These are phyloP conservation scores for Claviceps capensis DNA, from an alignment of 2,329 filamentous ascomycete species.

Conservation along the genomic window DNA sequence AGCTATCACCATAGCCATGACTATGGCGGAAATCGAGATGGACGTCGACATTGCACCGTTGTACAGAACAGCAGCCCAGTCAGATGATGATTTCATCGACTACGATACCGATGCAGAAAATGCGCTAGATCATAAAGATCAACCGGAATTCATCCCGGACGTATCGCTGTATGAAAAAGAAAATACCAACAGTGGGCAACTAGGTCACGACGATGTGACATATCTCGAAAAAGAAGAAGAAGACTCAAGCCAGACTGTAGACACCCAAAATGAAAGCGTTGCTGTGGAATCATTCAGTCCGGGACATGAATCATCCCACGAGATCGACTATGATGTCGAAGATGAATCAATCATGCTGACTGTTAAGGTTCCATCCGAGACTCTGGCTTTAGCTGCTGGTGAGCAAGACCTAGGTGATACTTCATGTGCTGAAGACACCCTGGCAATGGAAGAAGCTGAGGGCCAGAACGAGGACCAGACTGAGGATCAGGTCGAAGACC, in stretches of 20 bases:
- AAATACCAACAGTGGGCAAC: constrained; percentile 2
- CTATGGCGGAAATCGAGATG: constrained; percentile 19
- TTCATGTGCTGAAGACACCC: not conserved
- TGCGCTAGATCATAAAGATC: not conserved
- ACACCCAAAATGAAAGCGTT: not conserved
- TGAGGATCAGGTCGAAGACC: constrained; percentile 1
- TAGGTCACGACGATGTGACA: constrained; percentile 6
- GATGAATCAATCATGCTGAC: constrained; percentile 3
- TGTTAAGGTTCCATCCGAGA: not conserved
- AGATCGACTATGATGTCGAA: constrained; percentile 24
- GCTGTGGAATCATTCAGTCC: constrained; percentile 5
- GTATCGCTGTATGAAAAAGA: not conserved
- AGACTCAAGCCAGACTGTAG: not conserved
- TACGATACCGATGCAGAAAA: constrained; percentile 21
- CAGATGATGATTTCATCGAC: constrained; percentile 23
- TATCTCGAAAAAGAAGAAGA: constrained; percentile 4
- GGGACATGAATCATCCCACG: constrained; percentile 13
- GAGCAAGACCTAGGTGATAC: not conserved
- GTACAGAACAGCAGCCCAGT: constrained; percentile 10
- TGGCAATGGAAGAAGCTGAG: not conserved
- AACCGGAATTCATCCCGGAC: not conserved
- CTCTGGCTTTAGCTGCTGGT: not conserved
- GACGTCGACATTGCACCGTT: constrained; percentile 18
- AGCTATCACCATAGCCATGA: not conserved
- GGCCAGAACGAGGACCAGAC: constrained; percentile 3